Evolutionary conservation across 2,329 filamentous ascomycete species (phyloP).

Genomic region (Penicillium sp.): DNA sequence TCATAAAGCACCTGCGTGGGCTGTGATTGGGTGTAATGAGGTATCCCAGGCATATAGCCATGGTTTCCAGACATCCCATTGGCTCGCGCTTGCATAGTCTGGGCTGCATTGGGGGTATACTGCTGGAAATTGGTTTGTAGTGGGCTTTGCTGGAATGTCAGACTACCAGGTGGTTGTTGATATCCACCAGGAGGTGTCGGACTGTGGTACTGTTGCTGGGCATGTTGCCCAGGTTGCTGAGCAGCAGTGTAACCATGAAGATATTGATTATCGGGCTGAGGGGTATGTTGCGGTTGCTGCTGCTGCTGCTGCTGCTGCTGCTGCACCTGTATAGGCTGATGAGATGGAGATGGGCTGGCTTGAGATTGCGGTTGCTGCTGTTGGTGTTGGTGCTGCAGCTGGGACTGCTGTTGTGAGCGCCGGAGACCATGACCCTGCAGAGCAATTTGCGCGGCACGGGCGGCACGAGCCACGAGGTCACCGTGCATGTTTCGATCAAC

Average conservation of each 20-base stretch:
- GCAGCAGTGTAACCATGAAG: slow-evolving; percentile 37
- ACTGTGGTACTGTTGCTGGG: slow-evolving; percentile 35
- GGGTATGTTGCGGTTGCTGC: slow-evolving; percentile 14
- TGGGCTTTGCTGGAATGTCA: slow-evolving; percentile 43
- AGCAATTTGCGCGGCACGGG: slow-evolving; percentile 49
- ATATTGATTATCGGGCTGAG: slow-evolving; percentile 32
- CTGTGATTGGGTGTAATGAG: slow-evolving; percentile 49
- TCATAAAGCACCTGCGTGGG: slow-evolving; percentile 60
- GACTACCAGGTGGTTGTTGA: slow-evolving; percentile 31
- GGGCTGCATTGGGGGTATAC: slow-evolving; percentile 37
- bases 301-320: slow-evolving; percentile 16
- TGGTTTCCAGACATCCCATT: slow-evolving; percentile 40
- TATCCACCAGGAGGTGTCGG: slow-evolving; percentile 37
- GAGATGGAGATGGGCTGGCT: slow-evolving; percentile 23
- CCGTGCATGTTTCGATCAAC: slow-evolving; percentile 43
- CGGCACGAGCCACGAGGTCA: slow-evolving; percentile 49
- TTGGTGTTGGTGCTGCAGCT: slow-evolving; percentile 35
- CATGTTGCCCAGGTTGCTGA: slow-evolving; percentile 27
- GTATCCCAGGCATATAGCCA: slow-evolving; percentile 47
- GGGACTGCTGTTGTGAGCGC: slow-evolving; percentile 36
- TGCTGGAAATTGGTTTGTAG: slow-evolving; percentile 44
- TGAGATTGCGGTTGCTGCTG: slow-evolving; percentile 28
- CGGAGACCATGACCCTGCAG: slow-evolving; percentile 45
- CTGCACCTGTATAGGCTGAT: slow-evolving; percentile 23
- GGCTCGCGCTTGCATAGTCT: slow-evolving; percentile 29